Evolutionary conservation across 805 yeast genomes (phyloP).

Genomic region (Starmerella asiatica): DNA sequence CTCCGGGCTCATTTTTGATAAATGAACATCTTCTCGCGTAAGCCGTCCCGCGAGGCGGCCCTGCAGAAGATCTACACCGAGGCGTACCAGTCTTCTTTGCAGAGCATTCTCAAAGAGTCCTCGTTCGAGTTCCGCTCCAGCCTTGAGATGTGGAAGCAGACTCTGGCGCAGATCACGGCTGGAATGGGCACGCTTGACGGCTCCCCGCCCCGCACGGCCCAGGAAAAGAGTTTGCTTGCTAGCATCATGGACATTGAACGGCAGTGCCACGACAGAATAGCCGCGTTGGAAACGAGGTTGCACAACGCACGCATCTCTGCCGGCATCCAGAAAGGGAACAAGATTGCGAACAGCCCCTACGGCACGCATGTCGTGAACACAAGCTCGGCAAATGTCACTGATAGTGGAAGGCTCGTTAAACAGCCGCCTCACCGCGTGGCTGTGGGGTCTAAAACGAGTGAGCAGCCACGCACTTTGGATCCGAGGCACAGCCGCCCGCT

Average conservation of each 20-base stretch:
- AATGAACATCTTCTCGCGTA: conserved; percentile 19
- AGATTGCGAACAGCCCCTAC: conserved; percentile 20
- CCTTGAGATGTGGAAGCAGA: conserved; percentile 28
- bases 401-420: conserved; percentile 6
- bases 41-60: conserved; percentile 17
- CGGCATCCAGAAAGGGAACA: conserved; percentile 2
- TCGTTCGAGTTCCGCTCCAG: conserved; percentile 27
- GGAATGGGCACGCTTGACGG: conserved; percentile 26
- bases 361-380: conserved; percentile 15
- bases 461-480: neutral
- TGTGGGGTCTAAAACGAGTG: conserved; percentile 17
- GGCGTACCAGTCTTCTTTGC: conserved; percentile 31
- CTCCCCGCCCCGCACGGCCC: conserved; percentile 24
- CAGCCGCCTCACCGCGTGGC: conserved; percentile 17
- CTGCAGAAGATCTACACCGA: conserved; percentile 31
- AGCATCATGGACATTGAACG: conserved; percentile 30
- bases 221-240: conserved; percentile 27
- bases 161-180: conserved; percentile 25
- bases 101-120: conserved; percentile 30
- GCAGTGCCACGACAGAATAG: conserved; percentile 30
- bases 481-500: neutral
- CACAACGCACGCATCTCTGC: conserved; percentile 5
- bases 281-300: conserved; percentile 14
- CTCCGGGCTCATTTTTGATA: no score
- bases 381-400: conserved; percentile 2